phyloP scores from a whole-genome alignment of 305 asterid species.

The Andrographis paniculata region DNA sequence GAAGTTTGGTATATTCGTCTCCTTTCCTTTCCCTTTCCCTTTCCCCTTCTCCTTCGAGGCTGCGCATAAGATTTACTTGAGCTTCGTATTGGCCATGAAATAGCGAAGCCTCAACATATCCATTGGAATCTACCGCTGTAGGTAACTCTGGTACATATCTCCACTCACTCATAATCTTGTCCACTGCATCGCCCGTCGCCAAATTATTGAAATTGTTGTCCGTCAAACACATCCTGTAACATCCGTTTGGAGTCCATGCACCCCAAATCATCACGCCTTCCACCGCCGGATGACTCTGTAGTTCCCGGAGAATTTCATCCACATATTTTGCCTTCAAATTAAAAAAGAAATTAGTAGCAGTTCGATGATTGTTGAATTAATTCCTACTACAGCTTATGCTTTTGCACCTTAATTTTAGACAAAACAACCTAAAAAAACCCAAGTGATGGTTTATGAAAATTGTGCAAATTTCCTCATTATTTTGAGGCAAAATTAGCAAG shows the following conservation, averaged over 20 bases:
- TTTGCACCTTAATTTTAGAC: no score
- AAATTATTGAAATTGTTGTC: slow-evolving; percentile 34
- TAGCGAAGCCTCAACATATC: slow-evolving; percentile 25
- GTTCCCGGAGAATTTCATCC: slow-evolving; percentile 32
- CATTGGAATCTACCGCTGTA: slow-evolving; percentile 18
- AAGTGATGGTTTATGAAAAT: no score
- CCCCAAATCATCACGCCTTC: slow-evolving; percentile 40
- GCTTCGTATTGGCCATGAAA: slow-evolving; percentile 36
- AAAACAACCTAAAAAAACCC: no score
- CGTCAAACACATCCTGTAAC: slow-evolving; percentile 32
- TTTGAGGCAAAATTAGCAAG: no score
- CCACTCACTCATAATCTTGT: slow-evolving; percentile 27
- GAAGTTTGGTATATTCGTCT: not conserved
- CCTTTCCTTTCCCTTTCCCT: not conserved
- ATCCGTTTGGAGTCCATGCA: not conserved
- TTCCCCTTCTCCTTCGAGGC: not conserved
- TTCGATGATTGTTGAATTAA: no score
- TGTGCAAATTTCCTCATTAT: no score
- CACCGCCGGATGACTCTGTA: slow-evolving; percentile 29
- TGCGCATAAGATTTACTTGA: slow-evolving; percentile 2
- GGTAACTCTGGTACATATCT: slow-evolving; percentile 15
- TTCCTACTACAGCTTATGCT: no score
- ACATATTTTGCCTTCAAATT: slow-evolving; percentile 19
- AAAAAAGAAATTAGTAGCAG: not conserved
- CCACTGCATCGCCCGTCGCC: slow-evolving; percentile 30